phyloP scores from a whole-genome alignment of 108 stramenopile species.

The Conticribra guillardii region DNA sequence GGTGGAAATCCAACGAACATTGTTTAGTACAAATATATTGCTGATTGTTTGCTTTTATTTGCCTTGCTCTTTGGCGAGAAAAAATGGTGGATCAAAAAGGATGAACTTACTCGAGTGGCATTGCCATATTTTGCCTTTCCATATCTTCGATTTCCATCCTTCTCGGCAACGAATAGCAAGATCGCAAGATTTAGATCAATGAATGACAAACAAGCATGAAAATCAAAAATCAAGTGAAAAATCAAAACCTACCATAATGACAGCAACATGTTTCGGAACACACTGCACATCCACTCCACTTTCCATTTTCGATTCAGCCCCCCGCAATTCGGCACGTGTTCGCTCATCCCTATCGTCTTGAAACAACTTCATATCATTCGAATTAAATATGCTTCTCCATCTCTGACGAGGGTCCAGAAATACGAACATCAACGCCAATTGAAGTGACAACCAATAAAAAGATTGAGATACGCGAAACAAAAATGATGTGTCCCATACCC shows the following conservation, averaged over 20 bases:
- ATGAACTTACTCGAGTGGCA: constrained; percentile 38
- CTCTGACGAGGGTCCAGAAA: background rate
- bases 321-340: constrained; percentile 32
- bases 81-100: background rate
- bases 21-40: constrained; percentile 1
- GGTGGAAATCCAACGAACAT: too few species aligned
- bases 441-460: constrained; percentile 7
- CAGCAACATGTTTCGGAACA: constrained; percentile 78
- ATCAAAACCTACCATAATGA: constrained; percentile 81
- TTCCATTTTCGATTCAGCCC: constrained; percentile 39
- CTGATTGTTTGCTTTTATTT: background rate
- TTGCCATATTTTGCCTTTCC: constrained; percentile 75
- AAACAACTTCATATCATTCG: constrained; percentile 6
- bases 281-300: constrained; percentile 55
- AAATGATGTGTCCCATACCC: background rate
- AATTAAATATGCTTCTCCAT: background rate
- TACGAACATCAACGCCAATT: background rate
- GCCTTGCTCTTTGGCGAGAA: background rate
- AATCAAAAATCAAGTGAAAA: too few species aligned
- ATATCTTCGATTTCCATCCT: constrained; percentile 97
- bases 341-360: constrained; percentile 37
- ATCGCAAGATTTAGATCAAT: too few species aligned
- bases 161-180: too few species aligned
- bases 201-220: too few species aligned
- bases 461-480: background rate